These are phyloP conservation scores for Wolfiporia cocos DNA, from an alignment of 1,284 basidiomycete genomes.

Conservation along the genomic window DNA sequence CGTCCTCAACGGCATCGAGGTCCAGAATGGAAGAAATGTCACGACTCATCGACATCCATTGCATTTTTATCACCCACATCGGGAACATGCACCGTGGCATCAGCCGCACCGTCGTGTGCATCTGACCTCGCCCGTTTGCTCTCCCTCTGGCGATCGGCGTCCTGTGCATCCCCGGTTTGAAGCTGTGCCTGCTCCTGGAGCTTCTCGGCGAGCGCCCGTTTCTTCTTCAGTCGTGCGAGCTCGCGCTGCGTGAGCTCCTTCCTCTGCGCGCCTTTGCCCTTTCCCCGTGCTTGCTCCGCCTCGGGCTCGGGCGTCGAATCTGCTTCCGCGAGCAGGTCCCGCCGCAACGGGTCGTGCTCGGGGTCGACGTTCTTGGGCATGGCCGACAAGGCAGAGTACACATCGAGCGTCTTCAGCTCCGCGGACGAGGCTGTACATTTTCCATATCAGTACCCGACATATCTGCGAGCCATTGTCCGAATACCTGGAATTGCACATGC, in stretches of 20 bases:
- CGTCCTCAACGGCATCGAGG: no score
- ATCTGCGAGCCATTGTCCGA: slow-evolving; percentile 1
- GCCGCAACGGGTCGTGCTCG: slow-evolving; percentile 36
- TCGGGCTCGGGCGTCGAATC: slow-evolving; percentile 11
- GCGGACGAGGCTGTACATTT: slow-evolving; percentile 39
- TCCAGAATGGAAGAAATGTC: no score
- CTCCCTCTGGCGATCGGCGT: slow-evolving; percentile 8
- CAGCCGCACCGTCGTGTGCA: no score
- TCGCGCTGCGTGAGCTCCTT: slow-evolving; percentile 23
- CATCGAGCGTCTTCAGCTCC: slow-evolving; percentile 47
- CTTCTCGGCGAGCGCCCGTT: slow-evolving; percentile 25
- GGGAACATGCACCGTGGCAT: not conserved
- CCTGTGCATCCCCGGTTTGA: not conserved
- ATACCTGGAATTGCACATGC: slow-evolving; percentile 33
- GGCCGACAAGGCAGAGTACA: slow-evolving; percentile 52
- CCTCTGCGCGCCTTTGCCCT: slow-evolving; percentile 9
- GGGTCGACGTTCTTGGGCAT: slow-evolving; percentile 58
- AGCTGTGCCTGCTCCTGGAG: slow-evolving; percentile 16
- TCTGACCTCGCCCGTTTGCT: slow-evolving; percentile 15
- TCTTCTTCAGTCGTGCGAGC: slow-evolving; percentile 23
- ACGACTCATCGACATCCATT: slow-evolving; percentile 10
- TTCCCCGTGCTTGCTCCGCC: slow-evolving; percentile 1
- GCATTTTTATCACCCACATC: not conserved
- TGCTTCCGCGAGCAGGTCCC: slow-evolving; percentile 20
- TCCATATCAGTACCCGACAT: slow-evolving; percentile 3